Evolutionary conservation across 2,329 filamentous ascomycete genomes (phyloP).

Genomic region (Ophiocordyceps sinensis): DNA sequence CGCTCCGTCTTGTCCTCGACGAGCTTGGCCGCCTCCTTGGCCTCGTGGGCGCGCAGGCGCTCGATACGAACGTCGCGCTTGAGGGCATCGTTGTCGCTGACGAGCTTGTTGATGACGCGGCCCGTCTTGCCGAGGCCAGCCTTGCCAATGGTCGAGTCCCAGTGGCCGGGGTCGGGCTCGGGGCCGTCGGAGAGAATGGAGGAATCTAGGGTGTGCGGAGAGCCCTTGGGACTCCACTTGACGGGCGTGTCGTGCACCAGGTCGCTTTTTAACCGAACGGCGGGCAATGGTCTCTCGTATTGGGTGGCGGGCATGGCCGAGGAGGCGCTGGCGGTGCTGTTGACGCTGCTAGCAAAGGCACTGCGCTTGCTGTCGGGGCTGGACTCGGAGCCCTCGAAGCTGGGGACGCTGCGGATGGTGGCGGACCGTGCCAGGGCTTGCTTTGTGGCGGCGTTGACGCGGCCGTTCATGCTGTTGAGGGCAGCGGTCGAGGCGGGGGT

Average conservation of each 20-base stretch:
- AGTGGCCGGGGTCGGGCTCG: slow-evolving; percentile 25
- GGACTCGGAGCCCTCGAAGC: slow-evolving; percentile 35
- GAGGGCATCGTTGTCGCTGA: slow-evolving; percentile 65
- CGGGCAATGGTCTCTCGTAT: slow-evolving; percentile 17
- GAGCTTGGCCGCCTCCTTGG: slow-evolving; percentile 52
- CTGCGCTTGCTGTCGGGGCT: slow-evolving; percentile 33
- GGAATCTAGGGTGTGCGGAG: neutral
- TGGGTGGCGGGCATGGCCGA: slow-evolving; percentile 25
- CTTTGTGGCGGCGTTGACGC: slow-evolving; percentile 15
- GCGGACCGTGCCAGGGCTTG: slow-evolving; percentile 17
- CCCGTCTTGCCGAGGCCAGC: slow-evolving; percentile 61
- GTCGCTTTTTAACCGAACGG: slow-evolving; percentile 22
- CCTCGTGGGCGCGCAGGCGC: slow-evolving; percentile 50
- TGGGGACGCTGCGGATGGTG: slow-evolving; percentile 43
- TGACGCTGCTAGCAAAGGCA: slow-evolving; percentile 39
- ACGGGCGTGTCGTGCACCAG: slow-evolving; percentile 12
- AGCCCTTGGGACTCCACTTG: slow-evolving; percentile 12
- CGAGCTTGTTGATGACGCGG: slow-evolving; percentile 66
- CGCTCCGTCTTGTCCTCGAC: slow-evolving; percentile 60
- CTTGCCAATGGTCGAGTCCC: slow-evolving; percentile 56
- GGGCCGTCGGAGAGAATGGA: slow-evolving; percentile 13
- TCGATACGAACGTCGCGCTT: slow-evolving; percentile 60
- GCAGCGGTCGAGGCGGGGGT: slow-evolving; percentile 23
- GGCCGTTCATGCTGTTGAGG: slow-evolving; percentile 25
- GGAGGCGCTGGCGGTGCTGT: slow-evolving; percentile 35